These are phyloP conservation scores for Chrysoporthe austroafricana DNA, from an alignment of 2,329 filamentous ascomycete genomes.

Conservation along the genomic window DNA sequence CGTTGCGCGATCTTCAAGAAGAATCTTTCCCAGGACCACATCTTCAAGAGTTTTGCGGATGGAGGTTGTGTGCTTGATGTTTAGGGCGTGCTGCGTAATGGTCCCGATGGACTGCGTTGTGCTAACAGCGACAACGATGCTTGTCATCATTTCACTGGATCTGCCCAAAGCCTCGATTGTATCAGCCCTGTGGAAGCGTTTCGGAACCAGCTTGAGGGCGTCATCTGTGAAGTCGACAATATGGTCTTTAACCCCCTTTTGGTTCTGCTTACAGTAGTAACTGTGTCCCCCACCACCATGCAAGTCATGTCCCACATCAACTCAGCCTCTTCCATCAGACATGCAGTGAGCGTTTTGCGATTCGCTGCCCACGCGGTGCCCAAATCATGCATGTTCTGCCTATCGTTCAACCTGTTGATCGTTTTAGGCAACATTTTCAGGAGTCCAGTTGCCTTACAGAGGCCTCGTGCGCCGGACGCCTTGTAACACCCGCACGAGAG, in stretches of 20 bases:
- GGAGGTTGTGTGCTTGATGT: not conserved
- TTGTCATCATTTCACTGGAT: not conserved
- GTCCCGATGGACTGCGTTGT: not conserved
- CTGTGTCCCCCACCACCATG: not conserved
- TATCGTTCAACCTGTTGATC: not conserved
- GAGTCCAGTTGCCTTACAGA: not conserved
- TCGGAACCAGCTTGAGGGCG: not conserved
- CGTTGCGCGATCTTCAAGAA: not conserved
- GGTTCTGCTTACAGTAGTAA: not conserved
- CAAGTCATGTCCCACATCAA: not conserved
- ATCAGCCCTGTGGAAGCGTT: not conserved
- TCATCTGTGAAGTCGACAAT: not conserved
- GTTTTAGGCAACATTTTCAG: not conserved
- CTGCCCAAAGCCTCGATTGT: not conserved
- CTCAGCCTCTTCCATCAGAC: not conserved
- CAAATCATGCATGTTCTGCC: not conserved
- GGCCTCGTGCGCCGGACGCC: not conserved
- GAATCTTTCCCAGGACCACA: not conserved
- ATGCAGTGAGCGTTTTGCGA: not conserved
- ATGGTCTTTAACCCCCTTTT: not conserved
- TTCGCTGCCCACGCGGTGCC: not conserved
- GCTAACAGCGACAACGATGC: not conserved
- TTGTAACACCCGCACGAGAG: not conserved
- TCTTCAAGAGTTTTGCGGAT: not conserved
- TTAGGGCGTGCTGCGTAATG: not conserved